Conservation (phyloP, 495 filamentous ascomycete species). For the Xylaria telfairii region DNA sequence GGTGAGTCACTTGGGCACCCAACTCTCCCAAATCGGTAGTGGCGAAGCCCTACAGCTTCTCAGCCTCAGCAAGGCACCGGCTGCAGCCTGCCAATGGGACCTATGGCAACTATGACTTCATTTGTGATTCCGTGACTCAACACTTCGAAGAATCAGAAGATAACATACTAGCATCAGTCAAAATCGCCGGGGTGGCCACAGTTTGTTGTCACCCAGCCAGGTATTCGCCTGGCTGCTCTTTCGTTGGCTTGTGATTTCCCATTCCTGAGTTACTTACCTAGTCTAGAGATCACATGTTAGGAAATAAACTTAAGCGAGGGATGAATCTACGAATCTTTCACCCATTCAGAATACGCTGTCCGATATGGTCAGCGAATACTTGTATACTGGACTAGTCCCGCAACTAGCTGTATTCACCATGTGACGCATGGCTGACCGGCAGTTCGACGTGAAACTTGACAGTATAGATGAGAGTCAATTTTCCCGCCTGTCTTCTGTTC, state of each 20-base stretch:
- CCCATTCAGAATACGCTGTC: not conserved
- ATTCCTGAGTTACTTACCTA: not conserved
- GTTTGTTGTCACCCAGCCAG: not conserved
- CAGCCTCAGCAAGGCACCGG: constrained; percentile 6
- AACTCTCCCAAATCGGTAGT: not conserved
- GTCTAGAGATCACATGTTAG: not conserved
- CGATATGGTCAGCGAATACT: not conserved
- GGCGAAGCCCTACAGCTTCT: not conserved
- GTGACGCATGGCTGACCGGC: not conserved
- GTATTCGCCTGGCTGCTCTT: not conserved
- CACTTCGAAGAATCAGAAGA: not conserved
- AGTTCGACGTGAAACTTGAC: too few species aligned
- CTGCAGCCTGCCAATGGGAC: not conserved
- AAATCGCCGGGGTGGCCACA: not conserved
- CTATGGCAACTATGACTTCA: not conserved
- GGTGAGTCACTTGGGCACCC: constrained; percentile 17
- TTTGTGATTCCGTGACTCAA: not conserved
- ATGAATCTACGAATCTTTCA: not conserved
- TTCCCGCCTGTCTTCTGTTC: not conserved
- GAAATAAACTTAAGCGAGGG: not conserved
- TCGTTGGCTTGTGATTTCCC: not conserved
- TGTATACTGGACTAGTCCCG: not conserved
- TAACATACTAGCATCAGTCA: not conserved
- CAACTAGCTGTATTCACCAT: not conserved
- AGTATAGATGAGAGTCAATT: too few species aligned